These are phyloP conservation scores for Wolfiporia cocos DNA, from an alignment of 1,284 basidiomycete species.

Conservation along the genomic window DNA sequence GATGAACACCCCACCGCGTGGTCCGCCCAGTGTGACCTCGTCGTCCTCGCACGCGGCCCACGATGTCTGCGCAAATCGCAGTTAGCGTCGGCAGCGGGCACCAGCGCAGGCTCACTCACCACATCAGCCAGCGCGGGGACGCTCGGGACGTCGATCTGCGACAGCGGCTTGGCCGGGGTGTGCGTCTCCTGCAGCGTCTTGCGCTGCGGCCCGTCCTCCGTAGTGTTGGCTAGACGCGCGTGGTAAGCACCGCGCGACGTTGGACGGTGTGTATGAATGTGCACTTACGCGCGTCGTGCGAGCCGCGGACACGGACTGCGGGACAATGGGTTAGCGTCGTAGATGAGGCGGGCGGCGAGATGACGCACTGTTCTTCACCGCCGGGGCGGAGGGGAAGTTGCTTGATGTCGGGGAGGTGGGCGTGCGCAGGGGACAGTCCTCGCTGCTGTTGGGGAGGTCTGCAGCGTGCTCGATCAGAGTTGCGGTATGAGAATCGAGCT, in stretches of 20 bases:
- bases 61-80: constrained; percentile 8
- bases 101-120: neutral
- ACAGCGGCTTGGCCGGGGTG: neutral
- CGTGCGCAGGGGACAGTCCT: constrained; percentile 2
- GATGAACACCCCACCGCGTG: constrained; percentile 15
- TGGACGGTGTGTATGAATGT: neutral
- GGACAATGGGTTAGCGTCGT: neutral
- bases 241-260: neutral
- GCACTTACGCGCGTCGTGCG: constrained; percentile 2
- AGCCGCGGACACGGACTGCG: constrained; percentile 6
- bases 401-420: neutral
- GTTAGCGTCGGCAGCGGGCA: neutral
- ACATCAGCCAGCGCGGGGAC: constrained; percentile 3
- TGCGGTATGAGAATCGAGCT: neutral
- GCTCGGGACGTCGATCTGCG: neutral
- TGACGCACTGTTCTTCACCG: constrained; percentile 6
- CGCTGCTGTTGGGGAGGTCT: constrained; percentile 9
- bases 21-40: constrained; percentile 11
- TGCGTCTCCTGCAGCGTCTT: neutral
- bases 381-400: neutral
- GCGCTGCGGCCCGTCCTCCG: neutral
- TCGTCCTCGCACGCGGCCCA: constrained; percentile 18
- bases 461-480: neutral
- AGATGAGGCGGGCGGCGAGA: neutral
- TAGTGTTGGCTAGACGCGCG: neutral